Base-by-base conservation (phyloP, 768 basidiomycete genomes). In the Clitopilus hobsonii region DNA sequence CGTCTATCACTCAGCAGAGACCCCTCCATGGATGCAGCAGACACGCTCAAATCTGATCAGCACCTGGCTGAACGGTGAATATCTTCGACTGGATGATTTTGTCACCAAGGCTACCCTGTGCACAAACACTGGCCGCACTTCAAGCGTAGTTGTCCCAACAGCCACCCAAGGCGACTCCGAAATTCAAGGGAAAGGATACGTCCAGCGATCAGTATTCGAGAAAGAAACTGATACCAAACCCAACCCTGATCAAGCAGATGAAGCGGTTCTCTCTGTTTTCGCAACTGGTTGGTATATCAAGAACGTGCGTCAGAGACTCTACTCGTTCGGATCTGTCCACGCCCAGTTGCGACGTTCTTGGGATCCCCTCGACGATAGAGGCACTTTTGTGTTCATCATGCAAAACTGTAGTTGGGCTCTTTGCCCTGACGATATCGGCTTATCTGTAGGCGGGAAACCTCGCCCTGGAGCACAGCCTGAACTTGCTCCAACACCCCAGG, bases 51-150 rank as follows among this genome's bases (percentile, higher is more conserved):
- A 74, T 52, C 54, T 78, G 29, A 60, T 77, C 18, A 60, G 66
- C 18, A 72, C 76, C 0, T 54, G 77, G 20, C 58, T 79, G 8
- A 63, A 68, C 8, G 78, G 77, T 29, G 71, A 77, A 24, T 66
- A 73, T 27, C 59, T 73, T 27, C 69, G 74, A 11, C 62, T 74
- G 16, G 72, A 77, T 58, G 62, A 74, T 48, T 63, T 77, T 51
- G 61, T 65, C 28, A 71, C 72, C 11, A 68, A 61, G 16, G 28
- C 75, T 11, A 63, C 60, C n/a, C 65, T 78, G 49, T 60, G 57
- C 48, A 51, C 63, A n/a, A 55, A 51, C 3, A 58, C 58, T 8
- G 29, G 54, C 25, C 24, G 26, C 18, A 29, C 27, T 7, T 6
- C 22, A 10, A 56, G 47, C 1, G 41, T 24, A 2, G 29, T 32